A percentile compares a stretch with the other conserved stretches of the same genome.
phyloP scores from a whole-genome alignment of 2,329 filamentous ascomycete genomes.

The Cladosporium austrohemisphaericum region DNA sequence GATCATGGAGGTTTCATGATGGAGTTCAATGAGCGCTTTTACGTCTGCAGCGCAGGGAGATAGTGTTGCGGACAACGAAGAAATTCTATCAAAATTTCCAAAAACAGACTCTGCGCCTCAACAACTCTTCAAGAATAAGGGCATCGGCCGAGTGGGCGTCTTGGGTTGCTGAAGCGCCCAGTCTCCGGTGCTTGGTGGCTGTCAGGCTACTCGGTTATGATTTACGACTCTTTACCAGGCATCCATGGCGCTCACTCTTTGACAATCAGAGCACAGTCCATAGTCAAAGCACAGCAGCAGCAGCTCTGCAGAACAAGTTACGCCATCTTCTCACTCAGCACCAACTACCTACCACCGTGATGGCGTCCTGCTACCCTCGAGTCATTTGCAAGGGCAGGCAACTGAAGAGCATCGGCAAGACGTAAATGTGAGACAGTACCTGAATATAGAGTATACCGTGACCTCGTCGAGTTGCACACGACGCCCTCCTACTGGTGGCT shows the following conservation, averaged over 20 bases:
- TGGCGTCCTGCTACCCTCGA: neutral
- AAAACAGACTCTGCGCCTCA: no score
- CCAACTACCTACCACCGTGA: neutral
- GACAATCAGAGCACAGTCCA: neutral
- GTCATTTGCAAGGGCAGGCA: conserved; percentile 7
- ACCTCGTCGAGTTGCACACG: conserved; percentile 7
- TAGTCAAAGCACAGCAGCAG: conserved; percentile 1
- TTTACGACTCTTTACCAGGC: neutral
- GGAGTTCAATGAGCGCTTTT: conserved; percentile 19
- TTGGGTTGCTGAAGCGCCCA: no score
- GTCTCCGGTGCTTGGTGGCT: neutral
- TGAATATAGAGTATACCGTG: conserved; percentile 8
- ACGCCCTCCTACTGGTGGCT: neutral
- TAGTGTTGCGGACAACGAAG: conserved; percentile 15
- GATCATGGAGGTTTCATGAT: conserved; percentile 16
- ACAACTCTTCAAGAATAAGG: no score
- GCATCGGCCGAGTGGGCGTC: neutral
- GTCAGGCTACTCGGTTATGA: neutral
- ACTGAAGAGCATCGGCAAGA: neutral
- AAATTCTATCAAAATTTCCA: conserved; percentile 15
- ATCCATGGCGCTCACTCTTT: neutral
- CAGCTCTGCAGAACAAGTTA: neutral
- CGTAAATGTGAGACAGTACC: conserved; percentile 7
- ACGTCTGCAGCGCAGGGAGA: conserved; percentile 18
- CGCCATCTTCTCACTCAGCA: neutral